phyloP scores from a whole-genome alignment of 202 grass and related monocot species.

The Saccharum hybrid region DNA sequence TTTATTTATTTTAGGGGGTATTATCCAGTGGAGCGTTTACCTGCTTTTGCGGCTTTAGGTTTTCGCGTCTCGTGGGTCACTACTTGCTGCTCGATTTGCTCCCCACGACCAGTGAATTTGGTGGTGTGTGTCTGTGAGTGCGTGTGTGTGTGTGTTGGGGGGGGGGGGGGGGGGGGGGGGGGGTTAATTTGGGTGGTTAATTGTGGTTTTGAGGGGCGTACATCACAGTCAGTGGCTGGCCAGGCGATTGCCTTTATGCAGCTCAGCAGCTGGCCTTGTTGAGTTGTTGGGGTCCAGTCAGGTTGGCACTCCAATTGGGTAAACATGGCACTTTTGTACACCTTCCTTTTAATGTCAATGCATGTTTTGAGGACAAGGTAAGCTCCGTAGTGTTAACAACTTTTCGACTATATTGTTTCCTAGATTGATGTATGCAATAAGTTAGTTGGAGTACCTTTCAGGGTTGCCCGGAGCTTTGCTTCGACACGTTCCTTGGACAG shows the following conservation, averaged over 20 bases:
- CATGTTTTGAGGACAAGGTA: not conserved
- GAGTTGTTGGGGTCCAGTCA: no score
- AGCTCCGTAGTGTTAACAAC: not conserved
- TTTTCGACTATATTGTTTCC: not conserved
- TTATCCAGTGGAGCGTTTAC: not conserved
- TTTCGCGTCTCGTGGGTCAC: not conserved
- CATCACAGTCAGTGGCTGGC: not conserved
- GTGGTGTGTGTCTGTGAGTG: not conserved
- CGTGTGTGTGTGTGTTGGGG: no score
- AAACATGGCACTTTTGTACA: not conserved
- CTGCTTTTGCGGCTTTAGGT: not conserved
- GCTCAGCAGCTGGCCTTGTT: not conserved
- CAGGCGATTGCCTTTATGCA: not conserved
- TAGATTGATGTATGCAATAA: not conserved
- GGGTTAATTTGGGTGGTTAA: not conserved
- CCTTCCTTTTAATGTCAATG: not conserved
- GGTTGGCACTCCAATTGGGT: not conserved
- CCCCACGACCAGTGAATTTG: not conserved
- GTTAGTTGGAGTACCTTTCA: not conserved
- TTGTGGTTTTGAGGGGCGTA: not conserved
- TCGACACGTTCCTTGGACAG: not conserved
- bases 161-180: no score
- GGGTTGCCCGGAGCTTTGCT: not conserved
- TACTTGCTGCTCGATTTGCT: not conserved
- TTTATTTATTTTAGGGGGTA: not conserved